Conservation (phyloP, 2,329 filamentous ascomycete genomes). For the Juglanconis oblonga region DNA sequence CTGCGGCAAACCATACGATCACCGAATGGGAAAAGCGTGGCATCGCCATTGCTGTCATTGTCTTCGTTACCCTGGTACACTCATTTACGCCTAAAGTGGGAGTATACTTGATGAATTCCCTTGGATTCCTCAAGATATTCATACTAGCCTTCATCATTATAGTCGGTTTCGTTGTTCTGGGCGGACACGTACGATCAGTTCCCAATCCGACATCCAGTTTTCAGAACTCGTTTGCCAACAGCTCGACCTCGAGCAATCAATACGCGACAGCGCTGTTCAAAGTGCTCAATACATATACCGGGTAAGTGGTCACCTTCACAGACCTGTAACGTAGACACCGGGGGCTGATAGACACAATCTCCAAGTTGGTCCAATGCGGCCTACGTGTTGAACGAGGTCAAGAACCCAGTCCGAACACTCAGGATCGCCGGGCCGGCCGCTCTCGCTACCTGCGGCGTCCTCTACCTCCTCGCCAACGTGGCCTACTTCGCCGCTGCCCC, state of each 20-base stretch:
- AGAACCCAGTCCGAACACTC: constrained; percentile 63
- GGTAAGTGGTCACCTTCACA: constrained; percentile 35
- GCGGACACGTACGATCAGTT: constrained; percentile 29
- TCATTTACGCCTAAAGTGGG: constrained; percentile 55
- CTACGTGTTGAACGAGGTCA: constrained; percentile 70
- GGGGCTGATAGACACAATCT: constrained; percentile 20
- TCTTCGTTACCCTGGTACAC: constrained; percentile 53
- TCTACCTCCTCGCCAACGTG: constrained; percentile 67
- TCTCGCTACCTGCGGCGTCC: constrained; percentile 56
- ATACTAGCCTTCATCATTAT: constrained; percentile 60
- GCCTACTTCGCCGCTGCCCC: constrained; percentile 63
- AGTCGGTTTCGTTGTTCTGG: constrained; percentile 57
- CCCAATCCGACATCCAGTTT: constrained; percentile 15
- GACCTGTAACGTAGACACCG: background rate
- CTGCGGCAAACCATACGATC: constrained; percentile 51
- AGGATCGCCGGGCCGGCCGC: constrained; percentile 60
- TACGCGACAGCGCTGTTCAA: constrained; percentile 62
- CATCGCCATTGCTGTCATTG: constrained; percentile 56
- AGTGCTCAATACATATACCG: constrained; percentile 67
- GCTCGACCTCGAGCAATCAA: background rate
- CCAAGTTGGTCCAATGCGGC: constrained; percentile 51
- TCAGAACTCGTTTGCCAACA: constrained; percentile 66
- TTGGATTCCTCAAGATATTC: constrained; percentile 63
- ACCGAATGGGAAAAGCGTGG: constrained; percentile 21
- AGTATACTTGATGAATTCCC: constrained; percentile 56